Evolutionary conservation across 176 grass and related monocot species (phyloP).

Genomic region (Paspalum notatum): DNA sequence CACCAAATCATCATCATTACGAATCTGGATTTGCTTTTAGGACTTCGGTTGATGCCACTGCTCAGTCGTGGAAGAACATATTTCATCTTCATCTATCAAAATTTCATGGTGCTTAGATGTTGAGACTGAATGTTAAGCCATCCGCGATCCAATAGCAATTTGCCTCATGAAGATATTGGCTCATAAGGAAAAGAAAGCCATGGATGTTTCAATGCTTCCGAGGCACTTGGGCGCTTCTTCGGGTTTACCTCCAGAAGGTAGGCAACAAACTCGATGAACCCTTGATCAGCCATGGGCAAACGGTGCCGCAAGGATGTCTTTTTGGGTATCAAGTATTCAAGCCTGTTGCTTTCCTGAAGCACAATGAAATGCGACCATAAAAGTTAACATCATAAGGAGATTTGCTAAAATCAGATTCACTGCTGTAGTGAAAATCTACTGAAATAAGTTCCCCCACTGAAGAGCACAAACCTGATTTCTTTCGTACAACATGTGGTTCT

Average conservation of each 20-base stretch:
- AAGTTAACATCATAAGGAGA: conserved; percentile 7
- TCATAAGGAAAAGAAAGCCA: conserved; percentile 99
- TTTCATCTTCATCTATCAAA: conserved; percentile 49
- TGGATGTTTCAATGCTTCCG: conserved; percentile 90
- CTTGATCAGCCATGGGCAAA: conserved; percentile 92
- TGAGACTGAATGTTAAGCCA: conserved; percentile 40
- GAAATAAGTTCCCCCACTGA: background rate
- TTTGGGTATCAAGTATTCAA: conserved; percentile 95
- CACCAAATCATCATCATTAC: conserved; percentile 14
- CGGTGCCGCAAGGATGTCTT: conserved; percentile 87
- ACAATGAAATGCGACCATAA: conserved; percentile 35
- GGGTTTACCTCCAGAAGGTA: conserved; percentile 94
- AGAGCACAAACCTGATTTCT: conserved; percentile 89
- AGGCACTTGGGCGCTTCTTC: conserved; percentile 88
- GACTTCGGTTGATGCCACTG: conserved; percentile 21
- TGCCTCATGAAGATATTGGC: conserved; percentile 90
- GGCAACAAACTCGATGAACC: conserved; percentile 88
- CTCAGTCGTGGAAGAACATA: conserved; percentile 23
- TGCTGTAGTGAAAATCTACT: background rate
- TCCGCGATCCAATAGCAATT: conserved; percentile 24
- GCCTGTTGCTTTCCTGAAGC: conserved; percentile 84
- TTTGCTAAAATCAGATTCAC: background rate
- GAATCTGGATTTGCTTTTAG: conserved; percentile 4
- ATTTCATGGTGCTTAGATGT: conserved; percentile 44
- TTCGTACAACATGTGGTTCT: conserved; percentile 98